Evolutionary conservation across 1,139 yeast species (phyloP).

Genomic region (Starmera stellimalicola): DNA sequence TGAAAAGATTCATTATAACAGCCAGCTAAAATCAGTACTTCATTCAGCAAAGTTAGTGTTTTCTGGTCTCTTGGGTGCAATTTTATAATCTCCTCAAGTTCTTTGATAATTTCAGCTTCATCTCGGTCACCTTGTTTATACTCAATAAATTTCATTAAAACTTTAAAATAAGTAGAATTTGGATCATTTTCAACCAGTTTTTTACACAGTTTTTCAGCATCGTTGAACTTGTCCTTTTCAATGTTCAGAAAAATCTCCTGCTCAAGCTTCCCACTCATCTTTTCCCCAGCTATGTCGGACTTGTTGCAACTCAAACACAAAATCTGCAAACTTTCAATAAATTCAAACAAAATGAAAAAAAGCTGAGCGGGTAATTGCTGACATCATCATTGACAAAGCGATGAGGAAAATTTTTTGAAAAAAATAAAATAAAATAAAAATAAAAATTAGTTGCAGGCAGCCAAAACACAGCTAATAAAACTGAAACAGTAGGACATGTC

Average conservation of each 20-base stretch:
- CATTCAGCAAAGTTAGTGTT: conserved; percentile 38
- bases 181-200: conserved; percentile 49
- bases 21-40: conserved; percentile 26
- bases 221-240: conserved; percentile 42
- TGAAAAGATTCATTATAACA: conserved; percentile 28
- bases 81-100: no score
- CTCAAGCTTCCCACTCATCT: conserved; percentile 14
- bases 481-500: conserved; percentile 33
- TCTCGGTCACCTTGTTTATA: conserved; percentile 33
- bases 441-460: no score
- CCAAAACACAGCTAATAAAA: no score
- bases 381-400: no score
- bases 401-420: no score
- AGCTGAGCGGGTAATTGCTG: no score
- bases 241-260: conserved; percentile 32
- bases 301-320: no score
- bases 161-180: conserved; percentile 41
- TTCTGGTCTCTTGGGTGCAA: conserved; percentile 50
- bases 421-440: no score
- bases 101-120: no score
- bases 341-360: no score
- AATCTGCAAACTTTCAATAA: no score
- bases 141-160: conserved; percentile 37
- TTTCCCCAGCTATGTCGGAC: no score
- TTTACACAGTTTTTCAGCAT: conserved; percentile 42